phyloP scores from a whole-genome alignment of 2,329 filamentous ascomycete species.

The Penicillium sp. region DNA sequence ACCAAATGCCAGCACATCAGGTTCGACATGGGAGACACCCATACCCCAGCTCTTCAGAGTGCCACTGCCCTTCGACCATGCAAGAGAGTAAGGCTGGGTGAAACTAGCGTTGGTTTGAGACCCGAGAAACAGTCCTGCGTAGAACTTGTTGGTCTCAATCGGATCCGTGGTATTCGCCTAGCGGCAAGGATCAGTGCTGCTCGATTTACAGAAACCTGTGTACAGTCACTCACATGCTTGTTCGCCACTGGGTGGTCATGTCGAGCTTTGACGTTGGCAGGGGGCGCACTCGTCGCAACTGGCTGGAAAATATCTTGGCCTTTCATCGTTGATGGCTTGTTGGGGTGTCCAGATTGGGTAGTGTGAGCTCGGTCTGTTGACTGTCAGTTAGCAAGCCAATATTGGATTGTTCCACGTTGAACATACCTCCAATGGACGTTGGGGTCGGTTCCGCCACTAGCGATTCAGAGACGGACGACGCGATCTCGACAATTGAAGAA shows the following conservation, averaged over 20 bases:
- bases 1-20: conserved; percentile 65
- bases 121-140: conserved; percentile 75
- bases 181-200: not conserved
- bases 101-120: conserved; percentile 67
- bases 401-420: not conserved
- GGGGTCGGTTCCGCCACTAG: no score
- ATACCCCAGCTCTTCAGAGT: conserved; percentile 71
- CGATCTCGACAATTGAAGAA: no score
- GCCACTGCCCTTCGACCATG: conserved; percentile 65
- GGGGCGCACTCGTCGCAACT: conserved; percentile 39
- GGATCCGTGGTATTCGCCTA: conserved; percentile 35
- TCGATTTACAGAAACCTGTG: not conserved
- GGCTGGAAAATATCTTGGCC: conserved; percentile 45
- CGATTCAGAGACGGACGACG: no score
- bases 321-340: conserved; percentile 24
- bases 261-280: conserved; percentile 38
- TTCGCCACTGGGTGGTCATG: conserved; percentile 45
- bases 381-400: not conserved
- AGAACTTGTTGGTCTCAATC: conserved; percentile 59
- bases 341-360: not conserved
- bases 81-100: conserved; percentile 70
- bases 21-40: conserved; percentile 69
- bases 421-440: no score
- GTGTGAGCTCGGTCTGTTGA: not conserved
- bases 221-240: conserved; percentile 33